Base-by-base conservation (phyloP, 164 flowering plant genomes). In the Aristolochia californica region DNA sequence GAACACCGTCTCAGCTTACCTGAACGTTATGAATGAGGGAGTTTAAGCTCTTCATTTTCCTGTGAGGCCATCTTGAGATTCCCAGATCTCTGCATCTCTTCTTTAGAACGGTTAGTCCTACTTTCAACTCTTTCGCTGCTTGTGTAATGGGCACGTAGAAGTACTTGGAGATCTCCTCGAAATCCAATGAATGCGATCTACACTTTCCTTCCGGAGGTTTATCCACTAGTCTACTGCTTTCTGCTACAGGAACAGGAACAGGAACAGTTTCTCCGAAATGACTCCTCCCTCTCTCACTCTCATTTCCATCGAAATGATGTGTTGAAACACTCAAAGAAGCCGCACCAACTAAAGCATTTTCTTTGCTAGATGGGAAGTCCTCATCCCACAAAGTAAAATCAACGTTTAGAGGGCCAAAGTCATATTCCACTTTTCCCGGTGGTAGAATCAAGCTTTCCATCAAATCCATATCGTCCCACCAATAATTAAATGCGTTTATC, bases 31-130 rank as follows among this genome's bases (percentile, higher is more conserved):
- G 24, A 60, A 81, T 84, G 20, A 84, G 81, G 34, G 72, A 65
- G 27, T 73, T 62, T 62, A 84, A 60, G 67, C 90, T 84, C 70
- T 80, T 80, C 61, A 84, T 69, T 66, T 81, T 84, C 53, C 84
- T 27, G 57, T 81, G 82, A 25, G 89, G 89, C 86, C 84, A 83
- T 22, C 89, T 65, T 56, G 54, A 70, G 13, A 84, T 84, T 9
- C 75, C 72, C 2, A 79, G 63, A 40, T 84, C 83, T 43, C 90
- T 68, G 53, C 90, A 81, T 43, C 79, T 70, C 56, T 78, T 84
- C 79, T 84, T 84, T 71, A 84, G 60, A 8, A 74, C 76, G 0
- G 87, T 84, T 45, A 84, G 48, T 2, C 87, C 84, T 2, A 81
- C 78, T 3, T 72, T 76, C 67, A 84, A 49, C 38, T 75, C 67